Base-by-base conservation (phyloP, 2,329 filamentous ascomycete species). In the Zopfia rhizophila region DNA sequence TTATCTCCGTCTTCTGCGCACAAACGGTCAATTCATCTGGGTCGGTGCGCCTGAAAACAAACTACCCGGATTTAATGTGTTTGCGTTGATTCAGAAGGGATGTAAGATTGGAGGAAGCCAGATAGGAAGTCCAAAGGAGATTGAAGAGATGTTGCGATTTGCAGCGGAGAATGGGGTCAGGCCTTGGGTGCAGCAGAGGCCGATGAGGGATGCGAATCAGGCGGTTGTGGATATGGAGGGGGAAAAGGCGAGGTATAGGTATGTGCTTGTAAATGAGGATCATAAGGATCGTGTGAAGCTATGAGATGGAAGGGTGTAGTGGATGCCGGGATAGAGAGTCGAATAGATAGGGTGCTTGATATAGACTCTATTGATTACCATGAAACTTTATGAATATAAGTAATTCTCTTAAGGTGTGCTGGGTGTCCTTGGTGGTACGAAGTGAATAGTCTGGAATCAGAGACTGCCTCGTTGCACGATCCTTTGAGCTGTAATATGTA, bases 41-140 rank as follows among this genome's bases (percentile, higher is more conserved):
- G 79, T 91, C 35, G 87, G 86, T 6, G 82, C 82, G 2, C 87
- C 88, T 0, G 88, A 91, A 62, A 72, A 76, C 64, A 69, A 71
- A 38, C 56, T 79, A 2, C 83, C 82, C 4, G 70, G 73, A 2
- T 76, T 89, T 56, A 77, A 73, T 54, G 82, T 81, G 5, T 84
- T 82, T 57, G 72, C 79, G 3, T 69, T 90, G 45, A 83, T 89
- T 37, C 68, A 65, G 31, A 86, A 84, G 58, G 78, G 81, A 0
- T 71, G 71, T 32, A 75, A 72, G 55, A 64, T 79, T 41, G 73
- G 72, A 6, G 76, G 76, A 5, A 71, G 65, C 22, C 65, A 72
- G 51, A 75, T 83, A 48, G 82, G 82, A 2, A 72, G 76, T n/a
- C 83, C 83, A 0, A 62, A 61, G 31, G 80, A 87, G 55, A 86